Evolutionary conservation across 176 grass and related monocot species (phyloP), one percentile per base, ranked within the genome.

Genomic region (Triticum monococcum): DNA sequence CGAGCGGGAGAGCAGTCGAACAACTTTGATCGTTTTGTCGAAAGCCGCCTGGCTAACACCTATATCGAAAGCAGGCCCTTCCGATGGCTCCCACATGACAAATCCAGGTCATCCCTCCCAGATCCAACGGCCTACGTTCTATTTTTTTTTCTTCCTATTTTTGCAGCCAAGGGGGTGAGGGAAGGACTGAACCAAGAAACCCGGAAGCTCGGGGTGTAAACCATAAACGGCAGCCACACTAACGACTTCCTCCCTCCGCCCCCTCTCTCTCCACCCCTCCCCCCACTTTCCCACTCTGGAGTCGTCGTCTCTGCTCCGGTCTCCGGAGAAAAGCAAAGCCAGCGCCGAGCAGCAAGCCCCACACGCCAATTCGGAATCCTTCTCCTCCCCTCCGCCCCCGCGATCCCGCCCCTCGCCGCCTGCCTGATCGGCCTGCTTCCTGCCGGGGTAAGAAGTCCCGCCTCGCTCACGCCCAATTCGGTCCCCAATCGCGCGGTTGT

Each of bases 301-400:
- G 84, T 79, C 75, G 84, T 78, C 84, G 83, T 86, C 75, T 79
- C 83, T 40, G 32, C 65, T 86, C 46, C 48, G 52, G 75, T 79
- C 75, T 78, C 75, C 84, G 78, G 68, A 75, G 72, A 30, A 73
- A 59, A 59, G 56, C 56, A 84, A 79, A 69, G 84, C 75, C 20
- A 72, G 37, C 43, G 26, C 83, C 82, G n/a, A 48, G 70, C 79
- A 81, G 18, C 41, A 2, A 67, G 4, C 50, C 69, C 56, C 83
- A 78, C 83, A 78, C 83, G 83, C 77, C 71, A 83, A 83, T 68
- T 50, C 80, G 57, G 59, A 66, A 78, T 78, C 67, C 35, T 30
- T 62, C 72, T 11, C 22, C 68, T 12, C 20, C 2, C 36, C 43
- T 5, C 12, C 46, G 2, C 24, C 71, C 38, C 38, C n/a, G 36